These are phyloP conservation scores for Pelargonium nanum DNA, from an alignment of 345 rosid species.

Conservation along the genomic window DNA sequence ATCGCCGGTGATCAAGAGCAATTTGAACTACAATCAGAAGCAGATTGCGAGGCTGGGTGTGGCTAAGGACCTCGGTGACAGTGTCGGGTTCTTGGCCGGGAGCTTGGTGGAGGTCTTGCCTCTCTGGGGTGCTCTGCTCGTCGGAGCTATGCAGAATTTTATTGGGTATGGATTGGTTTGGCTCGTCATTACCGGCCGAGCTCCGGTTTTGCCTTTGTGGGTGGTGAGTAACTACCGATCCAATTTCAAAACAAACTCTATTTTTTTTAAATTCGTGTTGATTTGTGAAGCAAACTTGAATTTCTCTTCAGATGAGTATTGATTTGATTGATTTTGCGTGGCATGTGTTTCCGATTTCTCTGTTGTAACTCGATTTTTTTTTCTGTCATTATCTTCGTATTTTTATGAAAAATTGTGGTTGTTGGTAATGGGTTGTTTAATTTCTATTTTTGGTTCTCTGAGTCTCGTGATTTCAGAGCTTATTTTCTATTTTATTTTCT, in stretches of 20 bases:
- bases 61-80: constrained; percentile 95
- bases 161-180: constrained; percentile 95
- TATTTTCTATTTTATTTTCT: too few species aligned
- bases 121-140: constrained; percentile 84
- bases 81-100: constrained; percentile 95
- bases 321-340: background rate
- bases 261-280: background rate
- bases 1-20: constrained; percentile 90
- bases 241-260: background rate
- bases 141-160: constrained; percentile 84
- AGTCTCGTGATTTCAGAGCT: background rate
- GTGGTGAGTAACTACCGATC: constrained; percentile 63
- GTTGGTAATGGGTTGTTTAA: background rate
- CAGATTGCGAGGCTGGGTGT: constrained; percentile 81
- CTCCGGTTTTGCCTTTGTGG: constrained; percentile 80
- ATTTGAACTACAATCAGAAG: constrained; percentile 71
- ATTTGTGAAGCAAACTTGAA: background rate
- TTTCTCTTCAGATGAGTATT: background rate
- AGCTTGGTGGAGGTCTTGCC: constrained; percentile 77
- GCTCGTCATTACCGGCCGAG: constrained; percentile 70
- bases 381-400: too few species aligned
- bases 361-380: background rate
- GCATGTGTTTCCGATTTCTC: too few species aligned
- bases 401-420: background rate
- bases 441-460: background rate